phyloP scores from a whole-genome alignment of 2,329 filamentous ascomycete species.

The Tolypocladium guangdongense region DNA sequence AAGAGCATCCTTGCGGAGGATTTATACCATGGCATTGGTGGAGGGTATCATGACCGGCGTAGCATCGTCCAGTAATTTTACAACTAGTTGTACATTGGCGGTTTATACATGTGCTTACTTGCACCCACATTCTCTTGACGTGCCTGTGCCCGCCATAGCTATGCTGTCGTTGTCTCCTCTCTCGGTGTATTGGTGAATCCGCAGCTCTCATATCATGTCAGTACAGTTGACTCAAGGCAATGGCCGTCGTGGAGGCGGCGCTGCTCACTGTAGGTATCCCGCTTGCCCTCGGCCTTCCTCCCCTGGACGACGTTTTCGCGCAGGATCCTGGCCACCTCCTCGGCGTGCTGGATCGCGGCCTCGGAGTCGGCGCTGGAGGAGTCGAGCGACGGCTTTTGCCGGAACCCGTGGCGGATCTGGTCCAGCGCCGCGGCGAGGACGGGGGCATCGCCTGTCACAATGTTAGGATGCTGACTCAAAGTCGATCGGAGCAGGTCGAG shows the following conservation, averaged over 20 bases:
- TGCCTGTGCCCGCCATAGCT: conserved; percentile 44
- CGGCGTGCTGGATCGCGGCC: conserved; percentile 63
- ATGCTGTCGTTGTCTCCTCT: conserved; percentile 87
- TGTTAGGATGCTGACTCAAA: not conserved
- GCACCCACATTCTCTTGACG: conserved; percentile 20
- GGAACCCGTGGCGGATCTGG: conserved; percentile 66
- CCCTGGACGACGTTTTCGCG: conserved; percentile 85
- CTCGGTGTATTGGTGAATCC: conserved; percentile 87
- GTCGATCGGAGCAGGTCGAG: not conserved
- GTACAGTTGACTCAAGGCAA: not conserved
- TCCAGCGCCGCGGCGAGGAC: conserved; percentile 59
- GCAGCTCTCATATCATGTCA: conserved; percentile 48
- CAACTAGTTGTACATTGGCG: not conserved
- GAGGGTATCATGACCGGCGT: conserved; percentile 11
- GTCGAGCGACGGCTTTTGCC: conserved; percentile 49
- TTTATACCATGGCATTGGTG: not conserved
- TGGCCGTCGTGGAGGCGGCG: not conserved
- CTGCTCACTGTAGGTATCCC: conserved; percentile 48
- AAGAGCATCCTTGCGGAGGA: not conserved
- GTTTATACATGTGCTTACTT: conserved; percentile 8
- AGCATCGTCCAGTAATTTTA: conserved; percentile 4
- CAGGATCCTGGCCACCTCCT: conserved; percentile 72
- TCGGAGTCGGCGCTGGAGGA: conserved; percentile 46
- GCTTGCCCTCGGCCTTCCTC: conserved; percentile 30
- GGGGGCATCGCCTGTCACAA: conserved; percentile 51